Base-by-base conservation (phyloP, 2,329 filamentous ascomycete genomes). In the Metarhizium album region DNA sequence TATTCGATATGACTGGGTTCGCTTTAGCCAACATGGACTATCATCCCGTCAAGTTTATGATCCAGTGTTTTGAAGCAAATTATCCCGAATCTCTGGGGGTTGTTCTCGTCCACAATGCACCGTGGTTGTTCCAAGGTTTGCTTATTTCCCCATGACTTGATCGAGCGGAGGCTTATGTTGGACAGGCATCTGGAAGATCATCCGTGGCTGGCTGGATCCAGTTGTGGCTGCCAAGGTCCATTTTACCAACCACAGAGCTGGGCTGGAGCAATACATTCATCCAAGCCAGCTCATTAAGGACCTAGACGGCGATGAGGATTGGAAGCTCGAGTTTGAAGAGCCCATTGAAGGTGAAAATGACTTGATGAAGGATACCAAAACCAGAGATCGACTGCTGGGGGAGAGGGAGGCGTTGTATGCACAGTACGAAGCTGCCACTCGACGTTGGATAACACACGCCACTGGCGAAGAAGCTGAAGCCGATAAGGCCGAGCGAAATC, bases 1-100 rank as follows among this genome's bases (percentile, higher is more conserved):
- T 98, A 45, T 98, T 98, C 63, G 93, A 98, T 66, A 91, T 98
- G 88, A 95, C 87, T 7, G 82, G 84, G 55, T 97, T 97, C 67
- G 87, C 86, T 18, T 76, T 97, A 72, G 85, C 90, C 16, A 98
- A 98, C 69, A 97, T 98, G 93, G 93, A 98, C 67, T 97, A 97
- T 66, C 81, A 87, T 0, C 91, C 93, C 1, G 88, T 98, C 52
- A 98, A 95, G 63, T 98, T 97, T 71, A 96, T 98, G 86, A 96
- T 98, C 68, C 95, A 95, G 69, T 95, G 90, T 67, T 98, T 98
- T 64, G 93, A 98, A 71, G 93, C 93, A 53, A 97, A 98, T 66
- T 98, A 97, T 60, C 93, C 93, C 1, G 93, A 98, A 67, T 91
- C 83, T 46, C 76, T 98, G 1, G 93, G 91, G 27, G 79, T 86